Conservation (phyloP, 768 basidiomycete species). For the Psilocybe sp. region DNA sequence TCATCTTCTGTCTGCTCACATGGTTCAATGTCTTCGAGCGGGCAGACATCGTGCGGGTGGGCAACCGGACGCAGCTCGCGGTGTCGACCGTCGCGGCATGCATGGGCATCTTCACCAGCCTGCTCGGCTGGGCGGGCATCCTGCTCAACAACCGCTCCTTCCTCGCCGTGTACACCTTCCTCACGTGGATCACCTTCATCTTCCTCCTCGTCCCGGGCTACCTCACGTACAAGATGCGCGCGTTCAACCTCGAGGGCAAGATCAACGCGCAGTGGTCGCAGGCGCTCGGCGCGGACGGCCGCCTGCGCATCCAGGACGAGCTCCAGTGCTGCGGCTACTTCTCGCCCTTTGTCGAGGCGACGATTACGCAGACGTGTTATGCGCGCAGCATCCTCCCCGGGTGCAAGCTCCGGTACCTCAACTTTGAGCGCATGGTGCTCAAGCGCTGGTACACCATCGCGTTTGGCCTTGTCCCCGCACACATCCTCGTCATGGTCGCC, state of each 20-base stretch:
- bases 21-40: slow-evolving; percentile 74
- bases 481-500: slow-evolving; percentile 60
- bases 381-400: slow-evolving; percentile 68
- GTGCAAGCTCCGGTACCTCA: slow-evolving; percentile 66
- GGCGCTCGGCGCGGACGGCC: slow-evolving; percentile 48
- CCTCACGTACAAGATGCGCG: slow-evolving; percentile 64
- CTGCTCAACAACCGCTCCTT: slow-evolving; percentile 82
- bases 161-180: slow-evolving; percentile 72
- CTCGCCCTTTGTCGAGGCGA: slow-evolving; percentile 77
- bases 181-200: slow-evolving; percentile 72
- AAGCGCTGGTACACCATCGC: slow-evolving; percentile 62
- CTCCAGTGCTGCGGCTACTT: slow-evolving; percentile 80
- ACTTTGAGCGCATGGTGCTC: slow-evolving; percentile 53
- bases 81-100: slow-evolving; percentile 63
- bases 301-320: slow-evolving; percentile 70
- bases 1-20: slow-evolving; percentile 68
- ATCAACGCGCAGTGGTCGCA: slow-evolving; percentile 73
- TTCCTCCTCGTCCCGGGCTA: slow-evolving; percentile 76
- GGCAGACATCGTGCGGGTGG: slow-evolving; percentile 68
- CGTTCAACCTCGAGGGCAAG: slow-evolving; percentile 68
- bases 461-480: slow-evolving; percentile 67
- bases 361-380: slow-evolving; percentile 71
- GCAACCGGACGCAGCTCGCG: slow-evolving; percentile 62
- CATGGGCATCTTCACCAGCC: slow-evolving; percentile 58
- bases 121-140: slow-evolving; percentile 79